Percentiles rank a stretch among this genome's conserved stretches.
These are phyloP conservation scores for Nannochloropsis oceanica DNA, from an alignment of 108 stramenopile species.

Conservation along the genomic window DNA sequence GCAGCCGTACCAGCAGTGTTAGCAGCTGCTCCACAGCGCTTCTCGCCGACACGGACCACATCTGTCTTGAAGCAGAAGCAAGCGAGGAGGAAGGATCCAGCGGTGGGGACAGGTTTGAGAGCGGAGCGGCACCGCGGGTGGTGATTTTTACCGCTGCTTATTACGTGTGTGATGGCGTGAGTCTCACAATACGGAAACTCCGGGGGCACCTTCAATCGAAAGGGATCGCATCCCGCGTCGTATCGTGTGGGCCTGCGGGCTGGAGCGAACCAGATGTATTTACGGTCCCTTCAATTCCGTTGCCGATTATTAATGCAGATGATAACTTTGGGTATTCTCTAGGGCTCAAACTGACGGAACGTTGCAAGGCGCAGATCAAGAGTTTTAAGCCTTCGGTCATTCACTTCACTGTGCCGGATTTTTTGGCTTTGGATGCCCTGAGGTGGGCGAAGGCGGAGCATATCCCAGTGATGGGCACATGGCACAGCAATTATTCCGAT, in stretches of 20 bases:
- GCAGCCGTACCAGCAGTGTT: background rate
- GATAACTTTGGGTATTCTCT: conserved; percentile 5
- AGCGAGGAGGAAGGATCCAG: background rate
- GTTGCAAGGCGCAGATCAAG: background rate
- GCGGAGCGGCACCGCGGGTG: background rate
- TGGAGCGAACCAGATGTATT: background rate
- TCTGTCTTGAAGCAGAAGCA: no score
- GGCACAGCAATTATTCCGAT: conserved; percentile 50
- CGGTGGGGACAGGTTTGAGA: background rate
- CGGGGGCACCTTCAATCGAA: background rate
- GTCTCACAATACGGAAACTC: conserved; percentile 11
- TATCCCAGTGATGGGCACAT: conserved; percentile 36
- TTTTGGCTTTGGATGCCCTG: conserved; percentile 15
- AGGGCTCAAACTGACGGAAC: background rate
- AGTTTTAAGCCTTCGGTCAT: conserved; percentile 3
- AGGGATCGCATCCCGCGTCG: background rate
- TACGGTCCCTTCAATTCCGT: conserved; percentile 3
- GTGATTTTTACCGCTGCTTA: conserved; percentile 16
- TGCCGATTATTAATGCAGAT: conserved; percentile 6
- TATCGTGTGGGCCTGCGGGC: background rate
- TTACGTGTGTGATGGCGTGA: conserved; percentile 21
- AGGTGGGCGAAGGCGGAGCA: conserved; percentile 1
- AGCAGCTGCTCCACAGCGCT: background rate
- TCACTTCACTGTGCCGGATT: conserved; percentile 24
- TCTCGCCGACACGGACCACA: background rate